Evolutionary conservation across 805 yeast species (phyloP).

Genomic region (Candida glaebosa): DNA sequence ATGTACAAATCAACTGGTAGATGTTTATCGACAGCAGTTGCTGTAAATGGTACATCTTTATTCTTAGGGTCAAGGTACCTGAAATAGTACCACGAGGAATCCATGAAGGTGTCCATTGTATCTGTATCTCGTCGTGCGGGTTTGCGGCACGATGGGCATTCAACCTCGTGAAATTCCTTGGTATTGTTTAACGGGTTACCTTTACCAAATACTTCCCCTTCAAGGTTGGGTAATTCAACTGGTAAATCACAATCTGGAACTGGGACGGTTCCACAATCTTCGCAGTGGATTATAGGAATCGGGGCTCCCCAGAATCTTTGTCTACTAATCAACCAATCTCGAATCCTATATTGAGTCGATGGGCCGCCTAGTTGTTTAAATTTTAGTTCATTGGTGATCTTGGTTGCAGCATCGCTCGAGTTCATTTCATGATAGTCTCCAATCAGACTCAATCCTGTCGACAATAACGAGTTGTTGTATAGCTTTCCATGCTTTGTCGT

Average conservation of each 20-base stretch:
- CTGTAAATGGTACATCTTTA: slow-evolving; percentile 46
- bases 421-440: slow-evolving; percentile 48
- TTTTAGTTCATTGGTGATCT: slow-evolving; percentile 43
- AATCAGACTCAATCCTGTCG: slow-evolving; percentile 23
- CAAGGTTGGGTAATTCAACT: slow-evolving; percentile 66
- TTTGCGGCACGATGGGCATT: slow-evolving; percentile 79
- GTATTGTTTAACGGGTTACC: slow-evolving; percentile 62
- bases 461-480: slow-evolving; percentile 22
- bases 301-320: slow-evolving; percentile 99
- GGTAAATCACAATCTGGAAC: slow-evolving; percentile 89
- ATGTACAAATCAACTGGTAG: slow-evolving; percentile 89
- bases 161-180: slow-evolving; percentile 64
- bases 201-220: slow-evolving; percentile 53
- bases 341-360: slow-evolving; percentile 56
- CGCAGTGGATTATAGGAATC: slow-evolving; percentile 90
- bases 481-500: slow-evolving; percentile 43
- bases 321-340: slow-evolving; percentile 94
- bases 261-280: slow-evolving; percentile 81
- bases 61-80: slow-evolving; percentile 79
- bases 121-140: slow-evolving; percentile 79
- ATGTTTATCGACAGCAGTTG: slow-evolving; percentile 22
- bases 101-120: slow-evolving; percentile 98
- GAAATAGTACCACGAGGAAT: slow-evolving; percentile 94
- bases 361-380: slow-evolving; percentile 39
- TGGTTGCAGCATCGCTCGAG: slow-evolving; percentile 47